These are phyloP conservation scores for Talaromyces trachyspermus DNA, from an alignment of 495 filamentous ascomycete genomes.

Conservation along the genomic window DNA sequence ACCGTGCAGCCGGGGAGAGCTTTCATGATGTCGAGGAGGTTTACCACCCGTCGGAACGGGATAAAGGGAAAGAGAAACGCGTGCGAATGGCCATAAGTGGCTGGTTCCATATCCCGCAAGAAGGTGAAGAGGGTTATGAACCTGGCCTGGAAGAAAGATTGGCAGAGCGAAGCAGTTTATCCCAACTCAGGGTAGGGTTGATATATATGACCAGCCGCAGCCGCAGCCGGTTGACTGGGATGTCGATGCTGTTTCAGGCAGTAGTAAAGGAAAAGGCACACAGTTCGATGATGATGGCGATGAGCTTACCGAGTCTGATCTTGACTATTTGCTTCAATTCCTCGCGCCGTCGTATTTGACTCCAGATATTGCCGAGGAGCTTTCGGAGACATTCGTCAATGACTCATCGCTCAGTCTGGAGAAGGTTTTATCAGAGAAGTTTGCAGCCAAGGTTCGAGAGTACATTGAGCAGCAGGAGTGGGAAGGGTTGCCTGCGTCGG, in stretches of 20 bases:
- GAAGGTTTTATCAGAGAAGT: conserved; percentile 69
- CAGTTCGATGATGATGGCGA: conserved; percentile 34
- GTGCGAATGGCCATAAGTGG: conserved; percentile 96
- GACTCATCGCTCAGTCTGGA: conserved; percentile 75
- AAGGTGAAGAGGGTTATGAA: conserved; percentile 89
- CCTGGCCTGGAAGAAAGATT: conserved; percentile 82
- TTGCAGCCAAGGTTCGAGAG: conserved; percentile 55
- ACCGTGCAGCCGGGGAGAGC: conserved; percentile 95
- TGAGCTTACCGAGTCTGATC: conserved; percentile 63
- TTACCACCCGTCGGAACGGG: conserved; percentile 59
- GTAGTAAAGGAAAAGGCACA: conserved; percentile 39
- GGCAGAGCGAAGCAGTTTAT: conserved; percentile 78
- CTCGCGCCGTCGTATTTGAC: conserved; percentile 87
- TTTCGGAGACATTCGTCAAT: conserved; percentile 69
- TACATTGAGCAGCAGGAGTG: conserved; percentile 63
- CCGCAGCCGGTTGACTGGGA: conserved; percentile 43
- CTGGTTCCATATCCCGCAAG: conserved; percentile 98
- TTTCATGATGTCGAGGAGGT: conserved; percentile 99
- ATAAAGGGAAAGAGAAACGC: conserved; percentile 58
- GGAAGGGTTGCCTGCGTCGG: conserved; percentile 31
- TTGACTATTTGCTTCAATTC: conserved; percentile 83
- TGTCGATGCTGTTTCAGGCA: conserved; percentile 13
- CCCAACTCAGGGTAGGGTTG: conserved; percentile 88
- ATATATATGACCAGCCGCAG: conserved; percentile 77
- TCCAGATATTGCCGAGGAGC: conserved; percentile 79